Percentiles rank a stretch among this genome's conserved stretches.
Evolutionary conservation across 148 eudicot species (phyloP).

Genomic region (Agrostemma githago): DNA sequence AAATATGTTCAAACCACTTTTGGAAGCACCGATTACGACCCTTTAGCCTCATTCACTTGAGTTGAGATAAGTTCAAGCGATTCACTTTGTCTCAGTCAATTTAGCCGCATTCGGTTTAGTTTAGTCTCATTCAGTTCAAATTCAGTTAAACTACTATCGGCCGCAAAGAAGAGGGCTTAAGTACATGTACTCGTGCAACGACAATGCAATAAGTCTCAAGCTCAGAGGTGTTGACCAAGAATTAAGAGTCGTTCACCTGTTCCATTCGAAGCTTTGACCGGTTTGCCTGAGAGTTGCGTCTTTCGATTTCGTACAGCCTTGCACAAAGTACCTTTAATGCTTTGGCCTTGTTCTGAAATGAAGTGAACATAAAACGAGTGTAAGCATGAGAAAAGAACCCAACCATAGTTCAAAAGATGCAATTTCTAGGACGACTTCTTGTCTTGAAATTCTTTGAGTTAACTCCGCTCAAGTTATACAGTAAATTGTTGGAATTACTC

Average conservation of each 20-base stretch:
- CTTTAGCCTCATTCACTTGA: too few species aligned
- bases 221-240: background rate
- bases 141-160: too few species aligned
- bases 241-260: conserved; percentile 43
- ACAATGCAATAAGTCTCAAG: background rate
- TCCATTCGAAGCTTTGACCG: conserved; percentile 76
- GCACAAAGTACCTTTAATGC: conserved; percentile 87
- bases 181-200: background rate
- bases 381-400: background rate
- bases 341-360: conserved; percentile 79
- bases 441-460: background rate
- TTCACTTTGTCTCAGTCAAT: too few species aligned
- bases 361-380: conserved; percentile 3
- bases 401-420: background rate
- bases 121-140: too few species aligned
- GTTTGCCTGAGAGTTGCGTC: conserved; percentile 45
- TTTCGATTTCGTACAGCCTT: conserved; percentile 81
- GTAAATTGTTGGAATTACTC: background rate
- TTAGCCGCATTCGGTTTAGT: too few species aligned
- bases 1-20: background rate
- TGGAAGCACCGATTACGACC: background rate
- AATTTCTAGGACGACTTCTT: background rate
- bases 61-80: too few species aligned
- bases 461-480: background rate
- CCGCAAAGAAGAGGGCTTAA: too few species aligned